Base-by-base conservation (phyloP, 2,329 filamentous ascomycete species). In the Penicillium verrucosum region DNA sequence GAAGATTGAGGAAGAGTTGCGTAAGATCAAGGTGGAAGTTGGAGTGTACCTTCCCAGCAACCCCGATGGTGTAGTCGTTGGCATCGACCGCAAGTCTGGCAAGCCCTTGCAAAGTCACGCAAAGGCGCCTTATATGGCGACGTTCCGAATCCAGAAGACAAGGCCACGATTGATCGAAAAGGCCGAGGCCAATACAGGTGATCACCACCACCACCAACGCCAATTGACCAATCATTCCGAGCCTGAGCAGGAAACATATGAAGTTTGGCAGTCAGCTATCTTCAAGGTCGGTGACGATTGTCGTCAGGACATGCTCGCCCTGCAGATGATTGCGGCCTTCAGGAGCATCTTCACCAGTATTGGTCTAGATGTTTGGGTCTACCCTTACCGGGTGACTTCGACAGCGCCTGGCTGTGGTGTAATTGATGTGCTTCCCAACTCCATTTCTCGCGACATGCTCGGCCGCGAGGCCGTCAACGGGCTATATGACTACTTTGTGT, bases 251-350 rank as follows among this genome's bases (percentile, higher is more conserved):
- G 85, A 83, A 66, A 90, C 86, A 0, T 85, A 96, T 64, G 95
- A 99, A 73, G 89, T 93, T n/a, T 97, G 94, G 95, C 94, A 99
- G 74, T 96, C 92, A 2, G 94, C 93, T 55, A 99, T 99, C 70
- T 99, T 99, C 86, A 99, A 99, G 74, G 95, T 99, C 47, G 94
- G 94, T 60, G 94, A 99, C 72, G 94, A 99, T 74, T 97, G 94
- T 72, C 89, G 94, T 49, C 94, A 99, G 76, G 95, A 99, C 68
- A 89, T 99, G 51, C 81, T 99, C 58, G 94, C 94, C 2, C 80
- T 99, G 60, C 94, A 99, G 75, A 95, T 99, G 89, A 97, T 99
- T 72, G 88, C 94, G 0, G 92, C 92, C 1, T 99, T 99, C 81
- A 88, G 94, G 25, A 92, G 92, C 61, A 99, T 99, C 68, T 99